Percentiles rank a stretch among this genome's conserved stretches.
Conservation (phyloP, 345 rosid species). For the Aquilaria malaccensis region DNA sequence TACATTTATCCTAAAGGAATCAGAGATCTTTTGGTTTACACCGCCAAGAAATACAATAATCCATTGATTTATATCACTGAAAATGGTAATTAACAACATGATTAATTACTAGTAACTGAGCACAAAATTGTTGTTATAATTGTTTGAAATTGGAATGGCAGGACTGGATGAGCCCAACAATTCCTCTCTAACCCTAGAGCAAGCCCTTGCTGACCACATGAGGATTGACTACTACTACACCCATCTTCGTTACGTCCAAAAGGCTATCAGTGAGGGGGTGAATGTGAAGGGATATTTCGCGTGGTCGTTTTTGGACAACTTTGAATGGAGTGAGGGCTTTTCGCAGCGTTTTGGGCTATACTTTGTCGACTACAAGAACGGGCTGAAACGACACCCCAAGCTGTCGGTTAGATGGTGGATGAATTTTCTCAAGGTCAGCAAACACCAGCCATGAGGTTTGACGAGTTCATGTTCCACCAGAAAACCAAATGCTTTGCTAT, state of each 20-base stretch:
- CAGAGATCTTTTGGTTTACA: conserved; percentile 2
- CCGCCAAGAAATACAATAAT: conserved; percentile 8
- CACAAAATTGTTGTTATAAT: no score
- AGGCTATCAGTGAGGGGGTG: conserved; percentile 19
- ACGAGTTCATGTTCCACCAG: no score
- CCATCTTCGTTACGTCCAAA: conserved; percentile 24
- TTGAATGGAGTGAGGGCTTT: conserved; percentile 1
- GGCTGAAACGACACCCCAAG: background rate
- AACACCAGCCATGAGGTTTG: no score
- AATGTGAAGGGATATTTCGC: conserved; percentile 12
- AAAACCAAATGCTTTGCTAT: no score
- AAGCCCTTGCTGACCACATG: conserved; percentile 24
- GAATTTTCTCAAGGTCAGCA: background rate
- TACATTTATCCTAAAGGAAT: conserved; percentile 7
- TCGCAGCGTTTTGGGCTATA: background rate
- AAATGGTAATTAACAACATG: conserved; percentile 1
- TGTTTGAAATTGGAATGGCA: background rate
- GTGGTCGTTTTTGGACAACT: conserved; percentile 12
- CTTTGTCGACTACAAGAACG: background rate
- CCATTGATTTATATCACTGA: conserved; percentile 16
- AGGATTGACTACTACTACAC: conserved; percentile 25
- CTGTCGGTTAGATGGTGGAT: conserved; percentile 7
- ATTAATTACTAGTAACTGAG: no score
- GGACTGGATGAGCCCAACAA: conserved; percentile 26
- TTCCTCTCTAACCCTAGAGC: conserved; percentile 18